phyloP scores from a whole-genome alignment of 768 basidiomycete species.

The Calvatia gigantea region DNA sequence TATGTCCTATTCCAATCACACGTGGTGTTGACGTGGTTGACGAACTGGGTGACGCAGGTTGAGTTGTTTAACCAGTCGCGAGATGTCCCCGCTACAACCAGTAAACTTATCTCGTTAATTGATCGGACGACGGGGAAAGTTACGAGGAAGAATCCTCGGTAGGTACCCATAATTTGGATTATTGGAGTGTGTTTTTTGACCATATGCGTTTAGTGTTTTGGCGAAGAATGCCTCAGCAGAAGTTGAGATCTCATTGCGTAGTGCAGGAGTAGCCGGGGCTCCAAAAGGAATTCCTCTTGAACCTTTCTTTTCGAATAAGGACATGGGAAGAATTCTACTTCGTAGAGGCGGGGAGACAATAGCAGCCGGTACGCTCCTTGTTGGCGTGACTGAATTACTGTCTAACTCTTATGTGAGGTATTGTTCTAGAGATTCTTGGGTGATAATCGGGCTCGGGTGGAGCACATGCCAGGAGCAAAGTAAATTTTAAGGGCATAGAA shows the following conservation, averaged over 20 bases:
- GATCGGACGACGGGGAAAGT: constrained; percentile 77
- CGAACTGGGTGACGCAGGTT: constrained; percentile 43
- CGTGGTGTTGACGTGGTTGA: background rate
- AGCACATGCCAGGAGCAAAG: no score
- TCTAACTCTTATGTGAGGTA: constrained; percentile 26
- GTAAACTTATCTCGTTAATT: constrained; percentile 72
- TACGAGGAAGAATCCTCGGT: constrained; percentile 81
- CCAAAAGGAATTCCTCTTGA: constrained; percentile 76
- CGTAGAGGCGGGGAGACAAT: constrained; percentile 92
- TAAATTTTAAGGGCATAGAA: background rate
- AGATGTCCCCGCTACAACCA: constrained; percentile 87
- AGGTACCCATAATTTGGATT: background rate
- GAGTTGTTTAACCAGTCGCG: constrained; percentile 94
- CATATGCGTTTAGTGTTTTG: constrained; percentile 55
- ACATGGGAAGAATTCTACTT: constrained; percentile 91
- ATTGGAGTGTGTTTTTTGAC: background rate
- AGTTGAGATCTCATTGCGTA: constrained; percentile 76
- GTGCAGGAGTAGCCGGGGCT: constrained; percentile 45
- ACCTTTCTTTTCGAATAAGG: constrained; percentile 83
- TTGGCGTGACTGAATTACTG: no score
- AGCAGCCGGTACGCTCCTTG: constrained; percentile 63
- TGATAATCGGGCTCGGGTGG: no score
- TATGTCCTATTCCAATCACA: constrained; percentile 28
- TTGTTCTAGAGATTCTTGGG: constrained; percentile 36
- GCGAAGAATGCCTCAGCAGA: constrained; percentile 84